Evolutionary conservation across 306 rosid species (phyloP), one percentile per base, ranked within the genome.

Genomic region (Quercus wislizeni): DNA sequence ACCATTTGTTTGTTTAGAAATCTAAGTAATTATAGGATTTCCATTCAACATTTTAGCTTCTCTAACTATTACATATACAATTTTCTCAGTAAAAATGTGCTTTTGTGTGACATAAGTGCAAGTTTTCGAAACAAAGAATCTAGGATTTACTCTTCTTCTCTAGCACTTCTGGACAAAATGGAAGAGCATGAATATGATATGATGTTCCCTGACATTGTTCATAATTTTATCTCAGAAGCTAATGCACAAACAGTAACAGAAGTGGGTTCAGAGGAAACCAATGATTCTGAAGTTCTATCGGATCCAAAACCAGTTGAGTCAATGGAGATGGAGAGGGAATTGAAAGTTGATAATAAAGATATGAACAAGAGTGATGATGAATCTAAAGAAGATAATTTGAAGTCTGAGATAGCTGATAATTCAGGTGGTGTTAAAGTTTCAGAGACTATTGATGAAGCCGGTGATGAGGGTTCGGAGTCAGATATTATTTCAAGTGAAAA

Each of bases 251-350:
- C 79, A 1, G 55, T 14, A 2, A 76, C 86, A 68, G 84, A 73
- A 76, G 56, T 46, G 18, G 85, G 63, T 56, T 73, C 88, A 2
- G 84, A 73, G 35, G 81, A 72, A 30, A 33, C 52, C 0, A 78
- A 75, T 62, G 86, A 79, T 41, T 30, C 38, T 8, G 92, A 89
- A 72, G 82, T 81, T 49, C 74, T 76, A 55, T 87, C 88, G 8
- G 63, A 43, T 43, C 38, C 56, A 30, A 71, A 81, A 49, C 49
- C 80, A 59, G 9, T 30, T 33, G 80, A 51, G 62, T 67, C 71
- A 49, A 7, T 15, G 13, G 57, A 64, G 55, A 78, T 12, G 21
- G 76, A 55, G 62, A 6, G 28, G 13, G 54, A 52, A 38, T 6
- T 25, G 52, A 19, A 57, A 14, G 75, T 33, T 55, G 76, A 56